Conservation (phyloP, 352 stramenopile species). For the Pythium monospermum region DNA sequence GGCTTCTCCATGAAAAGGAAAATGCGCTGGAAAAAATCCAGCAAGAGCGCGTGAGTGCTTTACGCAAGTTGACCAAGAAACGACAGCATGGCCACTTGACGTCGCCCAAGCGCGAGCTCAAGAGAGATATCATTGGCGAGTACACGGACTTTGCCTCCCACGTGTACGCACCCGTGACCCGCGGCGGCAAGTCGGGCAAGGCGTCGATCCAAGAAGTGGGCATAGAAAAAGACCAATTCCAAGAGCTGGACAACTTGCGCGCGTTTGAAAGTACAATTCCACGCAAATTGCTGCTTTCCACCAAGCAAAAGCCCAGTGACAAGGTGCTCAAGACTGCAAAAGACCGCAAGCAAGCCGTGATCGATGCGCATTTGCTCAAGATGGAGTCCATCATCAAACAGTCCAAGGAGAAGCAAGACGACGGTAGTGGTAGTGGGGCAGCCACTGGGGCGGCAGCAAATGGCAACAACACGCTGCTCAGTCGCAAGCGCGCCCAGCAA, state of each 20-base stretch:
- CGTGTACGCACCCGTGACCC: conserved; percentile 81
- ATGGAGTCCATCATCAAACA: conserved; percentile 86
- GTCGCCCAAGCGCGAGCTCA: conserved; percentile 29
- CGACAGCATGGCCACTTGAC: conserved; percentile 48
- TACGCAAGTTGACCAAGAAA: conserved; percentile 89
- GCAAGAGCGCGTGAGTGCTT: conserved; percentile 78
- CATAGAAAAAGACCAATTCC: conserved; percentile 46
- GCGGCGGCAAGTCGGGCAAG: conserved; percentile 52
- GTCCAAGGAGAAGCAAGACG: conserved; percentile 28
- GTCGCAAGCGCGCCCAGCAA: conserved; percentile 27
- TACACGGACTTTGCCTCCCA: conserved; percentile 81
- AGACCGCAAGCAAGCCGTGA: conserved; percentile 64
- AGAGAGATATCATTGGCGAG: conserved; percentile 86
- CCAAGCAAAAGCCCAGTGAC: conserved; percentile 42
- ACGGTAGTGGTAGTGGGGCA: neutral
- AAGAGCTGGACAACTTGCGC: conserved; percentile 45
- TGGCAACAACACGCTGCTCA: conserved; percentile 5
- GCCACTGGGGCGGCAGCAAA: too few relatives aligned
- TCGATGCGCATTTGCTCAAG: conserved; percentile 80
- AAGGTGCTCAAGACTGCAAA: conserved; percentile 64
- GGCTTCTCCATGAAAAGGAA: conserved; percentile 72
- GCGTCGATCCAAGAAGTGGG: conserved; percentile 46
- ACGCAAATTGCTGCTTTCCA: conserved; percentile 39
- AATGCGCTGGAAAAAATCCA: conserved; percentile 75
- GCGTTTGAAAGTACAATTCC: conserved; percentile 66